Evolutionary conservation across 768 basidiomycete species (phyloP).

Genomic region (Mycena polygramma): DNA sequence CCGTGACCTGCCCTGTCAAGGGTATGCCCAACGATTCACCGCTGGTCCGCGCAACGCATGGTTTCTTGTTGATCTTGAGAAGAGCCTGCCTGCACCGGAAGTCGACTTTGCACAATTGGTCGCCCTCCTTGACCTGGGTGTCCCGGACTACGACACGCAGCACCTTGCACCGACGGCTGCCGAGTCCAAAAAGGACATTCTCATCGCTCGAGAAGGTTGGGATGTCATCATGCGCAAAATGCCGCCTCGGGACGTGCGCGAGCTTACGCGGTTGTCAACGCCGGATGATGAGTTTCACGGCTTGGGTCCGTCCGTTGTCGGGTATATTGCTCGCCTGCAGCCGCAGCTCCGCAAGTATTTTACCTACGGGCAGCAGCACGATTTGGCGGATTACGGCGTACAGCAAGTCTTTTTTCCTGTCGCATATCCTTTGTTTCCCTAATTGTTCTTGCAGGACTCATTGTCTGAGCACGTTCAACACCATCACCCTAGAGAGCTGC

Average conservation of each 20-base stretch:
- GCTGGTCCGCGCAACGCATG: neutral
- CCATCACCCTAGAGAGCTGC: neutral
- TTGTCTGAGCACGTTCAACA: neutral
- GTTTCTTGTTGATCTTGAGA: neutral
- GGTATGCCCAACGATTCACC: slow-evolving; percentile 2
- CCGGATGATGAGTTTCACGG: neutral
- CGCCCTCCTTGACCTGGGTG: too few species aligned
- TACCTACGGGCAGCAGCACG: slow-evolving; percentile 2
- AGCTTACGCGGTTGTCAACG: slow-evolving; percentile 1
- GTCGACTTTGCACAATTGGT: too few species aligned
- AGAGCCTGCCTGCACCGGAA: neutral
- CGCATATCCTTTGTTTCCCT: neutral
- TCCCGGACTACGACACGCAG: neutral
- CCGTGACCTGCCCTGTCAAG: neutral
- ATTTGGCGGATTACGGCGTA: neutral
- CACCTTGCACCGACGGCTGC: neutral
- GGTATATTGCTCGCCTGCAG: neutral
- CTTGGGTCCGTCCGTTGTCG: neutral
- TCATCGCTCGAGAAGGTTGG: slow-evolving; percentile 2
- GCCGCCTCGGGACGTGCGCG: neutral
- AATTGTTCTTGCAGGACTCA: neutral
- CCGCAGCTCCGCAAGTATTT: neutral
- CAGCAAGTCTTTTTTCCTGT: slow-evolving; percentile 7
- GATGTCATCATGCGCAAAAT: neutral
- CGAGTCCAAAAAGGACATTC: neutral